Percentiles rank a stretch among this genome's conserved stretches.
These are phyloP conservation scores for Takakia lepidozioides DNA, from an alignment of 225 moss, liverwort and hornwort genomes.

Conservation along the genomic window DNA sequence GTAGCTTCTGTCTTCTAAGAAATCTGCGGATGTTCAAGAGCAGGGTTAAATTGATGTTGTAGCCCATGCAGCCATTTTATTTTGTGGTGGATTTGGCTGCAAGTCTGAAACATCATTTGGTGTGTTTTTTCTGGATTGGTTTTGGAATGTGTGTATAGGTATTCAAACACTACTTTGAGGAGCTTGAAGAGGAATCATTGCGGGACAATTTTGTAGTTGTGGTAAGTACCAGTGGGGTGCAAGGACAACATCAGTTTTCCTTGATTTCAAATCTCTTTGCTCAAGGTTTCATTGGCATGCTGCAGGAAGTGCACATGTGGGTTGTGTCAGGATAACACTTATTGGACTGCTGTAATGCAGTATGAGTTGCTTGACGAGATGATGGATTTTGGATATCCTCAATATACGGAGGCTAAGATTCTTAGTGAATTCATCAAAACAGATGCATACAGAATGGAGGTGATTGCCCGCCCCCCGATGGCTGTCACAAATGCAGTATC, in stretches of 20 bases:
- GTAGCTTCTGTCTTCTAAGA: too few relatives aligned
- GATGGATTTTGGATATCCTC: constrained; percentile 99
- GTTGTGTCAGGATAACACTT: neutral
- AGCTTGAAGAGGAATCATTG: constrained; percentile 94
- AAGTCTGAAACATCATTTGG: too few relatives aligned
- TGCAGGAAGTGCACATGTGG: neutral
- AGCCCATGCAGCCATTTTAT: too few relatives aligned
- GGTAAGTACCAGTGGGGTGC: constrained; percentile 74
- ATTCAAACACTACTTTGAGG: constrained; percentile 98
- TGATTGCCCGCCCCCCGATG: constrained; percentile 92
- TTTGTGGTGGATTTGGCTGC: too few relatives aligned
- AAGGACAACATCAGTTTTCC: too few relatives aligned
- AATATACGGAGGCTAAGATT: constrained; percentile 98
- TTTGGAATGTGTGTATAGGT: constrained; percentile 35
- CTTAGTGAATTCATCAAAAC: constrained; percentile 96
- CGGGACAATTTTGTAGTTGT: constrained; percentile 99
- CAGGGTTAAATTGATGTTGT: too few relatives aligned
- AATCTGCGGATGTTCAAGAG: too few relatives aligned
- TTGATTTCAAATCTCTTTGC: too few relatives aligned
- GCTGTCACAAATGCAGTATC: constrained; percentile 99
- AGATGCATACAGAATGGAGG: constrained; percentile 97
- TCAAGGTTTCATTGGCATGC: too few relatives aligned
- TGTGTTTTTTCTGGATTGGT: too few relatives aligned
- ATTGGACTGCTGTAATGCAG: constrained; percentile 31
- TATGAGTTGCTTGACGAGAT: constrained; percentile 98